Percentiles rank a stretch among this genome's conserved stretches.
Conservation (phyloP, 148 eudicot genomes). For the Nepenthes mirabilis region DNA sequence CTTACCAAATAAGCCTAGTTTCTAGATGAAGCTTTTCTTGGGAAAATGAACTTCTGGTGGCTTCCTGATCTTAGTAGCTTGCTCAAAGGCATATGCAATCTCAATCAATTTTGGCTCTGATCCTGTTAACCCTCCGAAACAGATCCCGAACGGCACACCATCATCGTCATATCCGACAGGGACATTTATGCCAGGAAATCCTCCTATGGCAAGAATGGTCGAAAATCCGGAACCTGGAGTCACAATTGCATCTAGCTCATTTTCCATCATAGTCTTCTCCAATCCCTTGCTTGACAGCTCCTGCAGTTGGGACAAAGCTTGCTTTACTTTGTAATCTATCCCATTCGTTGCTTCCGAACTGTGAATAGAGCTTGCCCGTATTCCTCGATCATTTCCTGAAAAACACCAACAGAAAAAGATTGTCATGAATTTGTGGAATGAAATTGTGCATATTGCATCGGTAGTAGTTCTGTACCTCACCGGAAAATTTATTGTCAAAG, state of each 20-base stretch:
- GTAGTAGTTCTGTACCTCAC: neutral
- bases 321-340: conserved; percentile 15
- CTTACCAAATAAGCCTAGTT: too few relatives aligned
- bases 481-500: conserved; percentile 23
- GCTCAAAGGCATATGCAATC: conserved; percentile 29
- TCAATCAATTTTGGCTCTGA: conserved; percentile 21
- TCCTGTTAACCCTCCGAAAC: conserved; percentile 22
- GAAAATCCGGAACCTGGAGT: conserved; percentile 10
- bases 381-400: conserved; percentile 35
- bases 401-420: neutral
- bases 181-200: conserved; percentile 32
- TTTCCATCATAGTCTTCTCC: conserved; percentile 37
- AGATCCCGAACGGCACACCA: conserved; percentile 23
- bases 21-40: too few relatives aligned
- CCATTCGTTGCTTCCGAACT: conserved; percentile 33
- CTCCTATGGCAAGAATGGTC: conserved; percentile 35
- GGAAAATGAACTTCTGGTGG: conserved; percentile 10
- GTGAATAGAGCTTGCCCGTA: conserved; percentile 26
- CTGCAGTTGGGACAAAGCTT: conserved; percentile 7
- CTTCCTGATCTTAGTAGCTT: conserved; percentile 23
- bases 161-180: conserved; percentile 18
- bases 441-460: neutral
- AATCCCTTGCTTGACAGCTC: conserved; percentile 22
- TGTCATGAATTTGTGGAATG: neutral
- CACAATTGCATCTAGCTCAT: conserved; percentile 37